Base-by-base conservation (phyloP, 2,329 filamentous ascomycete species). In the Macrophomina pseudophaseolina region DNA sequence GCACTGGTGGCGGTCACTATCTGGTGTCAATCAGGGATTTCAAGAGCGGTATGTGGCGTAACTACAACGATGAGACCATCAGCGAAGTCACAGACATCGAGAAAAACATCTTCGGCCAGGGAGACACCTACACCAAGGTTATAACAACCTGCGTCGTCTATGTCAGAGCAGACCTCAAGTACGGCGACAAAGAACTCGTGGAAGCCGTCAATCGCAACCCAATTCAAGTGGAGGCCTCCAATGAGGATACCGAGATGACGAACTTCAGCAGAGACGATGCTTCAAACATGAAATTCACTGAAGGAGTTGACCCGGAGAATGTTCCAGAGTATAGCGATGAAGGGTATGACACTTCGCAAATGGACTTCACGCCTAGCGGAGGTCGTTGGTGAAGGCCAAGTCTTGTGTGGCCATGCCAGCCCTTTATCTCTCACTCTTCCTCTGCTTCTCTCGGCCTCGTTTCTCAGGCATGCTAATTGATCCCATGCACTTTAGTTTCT, bases 21-120 rank as follows among this genome's bases (percentile, higher is more conserved):
- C 97, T 93, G 90, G 93, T 97, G 52, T 97, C 94, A 86, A 96
- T 99, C 70, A 91, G 89, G 74, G 95, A 98, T 80, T 97, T 97
- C 77, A 86, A 90, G 70, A 86, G 88, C 54, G 81, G 88, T 42
- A 83, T 94, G 23, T 99, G 95, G 94, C 90, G 93, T 66, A 93
- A 92, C 74, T 99, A 97, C 83, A 99, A 99, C 75, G 95, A 99
- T 74, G 90, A 90, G 64, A 85, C 85, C 16, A 93, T 99, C 30
- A 89, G 87, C 2, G 88, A 91, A 69, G 85, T 88, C 32, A 62
- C 56, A 1, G 65, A 66, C 7, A 48, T 66, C 1, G 56, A 66
- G 5, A 66, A 63, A 48, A 54, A 66, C 40, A 66, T 66, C 28
- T 66, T 66, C 40, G 65, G 65, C 2, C 46, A 62, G 32, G 65